A percentile compares a stretch with the other conserved stretches of the same genome.
Evolutionary conservation across 768 basidiomycete genomes (phyloP).

Genomic region (Mycena pura): DNA sequence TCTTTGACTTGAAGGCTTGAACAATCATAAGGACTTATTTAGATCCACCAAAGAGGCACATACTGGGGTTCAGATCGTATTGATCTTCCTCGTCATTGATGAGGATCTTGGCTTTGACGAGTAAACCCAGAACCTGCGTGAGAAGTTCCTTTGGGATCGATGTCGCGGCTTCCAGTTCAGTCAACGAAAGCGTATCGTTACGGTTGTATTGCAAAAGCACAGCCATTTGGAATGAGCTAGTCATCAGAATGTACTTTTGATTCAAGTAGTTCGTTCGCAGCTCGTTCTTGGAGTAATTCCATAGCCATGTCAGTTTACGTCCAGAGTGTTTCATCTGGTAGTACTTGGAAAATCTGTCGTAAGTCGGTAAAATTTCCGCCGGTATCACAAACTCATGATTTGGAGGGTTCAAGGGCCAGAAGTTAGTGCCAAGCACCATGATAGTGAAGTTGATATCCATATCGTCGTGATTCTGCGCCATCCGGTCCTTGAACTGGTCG

Average conservation of each 20-base stretch:
- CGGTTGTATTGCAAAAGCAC: constrained; percentile 95
- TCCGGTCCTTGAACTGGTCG: constrained; percentile 92
- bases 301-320: constrained; percentile 95
- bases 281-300: constrained; percentile 98
- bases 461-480: constrained; percentile 86
- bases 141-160: constrained; percentile 69
- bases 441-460: constrained; percentile 90
- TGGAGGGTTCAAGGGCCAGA: constrained; percentile 92
- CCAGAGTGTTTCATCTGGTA: constrained; percentile 95
- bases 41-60: constrained; percentile 21
- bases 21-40: not conserved
- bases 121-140: constrained; percentile 61
- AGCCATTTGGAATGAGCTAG: constrained; percentile 93
- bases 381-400: constrained; percentile 90
- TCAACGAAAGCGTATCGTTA: constrained; percentile 80
- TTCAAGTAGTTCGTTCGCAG: constrained; percentile 90
- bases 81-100: constrained; percentile 88
- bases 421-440: constrained; percentile 94
- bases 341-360: constrained; percentile 91
- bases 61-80: constrained; percentile 88
- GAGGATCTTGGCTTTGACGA: constrained; percentile 89
- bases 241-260: constrained; percentile 96
- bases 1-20: constrained; percentile 91
- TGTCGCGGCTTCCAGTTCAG: constrained; percentile 71
- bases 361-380: constrained; percentile 82